These are phyloP conservation scores for Arachnopeziza araneosa DNA, from an alignment of 2,329 filamentous ascomycete genomes.

Conservation along the genomic window DNA sequence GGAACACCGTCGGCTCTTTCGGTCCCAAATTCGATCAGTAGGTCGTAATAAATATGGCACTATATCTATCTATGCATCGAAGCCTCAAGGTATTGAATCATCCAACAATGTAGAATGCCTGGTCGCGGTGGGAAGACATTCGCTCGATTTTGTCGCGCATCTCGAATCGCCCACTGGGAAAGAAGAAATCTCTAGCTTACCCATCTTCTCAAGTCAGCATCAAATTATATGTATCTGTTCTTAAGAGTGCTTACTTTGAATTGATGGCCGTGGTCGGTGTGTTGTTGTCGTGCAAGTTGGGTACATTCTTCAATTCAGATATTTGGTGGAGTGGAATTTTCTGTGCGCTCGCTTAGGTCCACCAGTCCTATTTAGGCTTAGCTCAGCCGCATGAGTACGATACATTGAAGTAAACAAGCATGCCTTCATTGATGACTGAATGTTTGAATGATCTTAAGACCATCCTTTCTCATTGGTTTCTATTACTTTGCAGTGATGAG, in stretches of 20 bases:
- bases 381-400: neutral
- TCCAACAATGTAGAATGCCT: neutral
- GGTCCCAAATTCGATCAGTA: neutral
- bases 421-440: neutral
- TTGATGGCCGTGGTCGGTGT: conserved; percentile 37
- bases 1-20: neutral
- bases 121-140: neutral
- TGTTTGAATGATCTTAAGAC: neutral
- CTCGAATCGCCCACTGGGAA: neutral
- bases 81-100: neutral
- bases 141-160: neutral
- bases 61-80: neutral
- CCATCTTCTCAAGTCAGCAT: conserved; percentile 47
- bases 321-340: conserved; percentile 4
- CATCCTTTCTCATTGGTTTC: neutral
- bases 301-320: neutral
- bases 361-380: neutral
- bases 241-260: conserved; percentile 42
- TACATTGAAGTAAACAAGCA: too few species aligned
- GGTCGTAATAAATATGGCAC: neutral
- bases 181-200: conserved; percentile 43
- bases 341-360: conserved; percentile 8
- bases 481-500: neutral
- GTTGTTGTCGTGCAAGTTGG: conserved; percentile 8
- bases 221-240: conserved; percentile 14